Conservation (phyloP, 192 early-diverging fungal genomes). For the Allomyces macrogynus region DNA sequence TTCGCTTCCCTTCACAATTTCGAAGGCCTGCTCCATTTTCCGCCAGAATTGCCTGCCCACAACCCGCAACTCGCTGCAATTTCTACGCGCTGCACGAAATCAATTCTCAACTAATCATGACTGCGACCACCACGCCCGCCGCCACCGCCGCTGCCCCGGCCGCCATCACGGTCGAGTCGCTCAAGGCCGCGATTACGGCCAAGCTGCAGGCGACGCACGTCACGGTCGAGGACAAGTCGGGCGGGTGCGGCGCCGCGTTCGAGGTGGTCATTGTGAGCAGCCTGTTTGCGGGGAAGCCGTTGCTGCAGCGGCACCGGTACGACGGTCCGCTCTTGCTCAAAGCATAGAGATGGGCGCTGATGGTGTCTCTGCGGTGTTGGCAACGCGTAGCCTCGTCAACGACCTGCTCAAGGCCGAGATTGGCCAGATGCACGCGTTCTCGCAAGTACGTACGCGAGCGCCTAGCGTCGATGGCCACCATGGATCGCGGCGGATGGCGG, state of each 20-base stretch:
- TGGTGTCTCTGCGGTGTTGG: constrained; percentile 1
- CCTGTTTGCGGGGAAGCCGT: constrained; percentile 44
- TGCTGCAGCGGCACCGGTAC: constrained; percentile 50
- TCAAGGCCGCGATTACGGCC: constrained; percentile 11
- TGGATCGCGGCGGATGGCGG: background rate
- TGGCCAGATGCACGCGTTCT: constrained; percentile 60
- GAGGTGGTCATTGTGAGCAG: constrained; percentile 56
- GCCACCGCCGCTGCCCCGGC: constrained; percentile 7
- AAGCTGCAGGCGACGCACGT: constrained; percentile 17
- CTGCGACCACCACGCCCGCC: too few species aligned
- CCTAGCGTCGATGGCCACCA: too few species aligned
- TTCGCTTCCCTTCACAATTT: too few species aligned
- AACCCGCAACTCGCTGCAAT: too few species aligned
- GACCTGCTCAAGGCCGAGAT: constrained; percentile 60
- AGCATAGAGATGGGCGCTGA: background rate
- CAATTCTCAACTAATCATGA: too few species aligned
- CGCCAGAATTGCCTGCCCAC: too few species aligned
- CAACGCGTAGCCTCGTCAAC: constrained; percentile 37
- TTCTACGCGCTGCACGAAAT: too few species aligned
- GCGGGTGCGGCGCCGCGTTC: constrained; percentile 66
- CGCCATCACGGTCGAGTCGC: constrained; percentile 13
- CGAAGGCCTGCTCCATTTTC: too few species aligned
- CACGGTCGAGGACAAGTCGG: constrained; percentile 32
- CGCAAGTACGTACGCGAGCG: constrained; percentile 32
- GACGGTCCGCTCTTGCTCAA: constrained; percentile 1